Evolutionary conservation across 768 basidiomycete genomes (phyloP), one percentile per base, ranked within the genome.

Genomic region (Pleurotus sapidus): DNA sequence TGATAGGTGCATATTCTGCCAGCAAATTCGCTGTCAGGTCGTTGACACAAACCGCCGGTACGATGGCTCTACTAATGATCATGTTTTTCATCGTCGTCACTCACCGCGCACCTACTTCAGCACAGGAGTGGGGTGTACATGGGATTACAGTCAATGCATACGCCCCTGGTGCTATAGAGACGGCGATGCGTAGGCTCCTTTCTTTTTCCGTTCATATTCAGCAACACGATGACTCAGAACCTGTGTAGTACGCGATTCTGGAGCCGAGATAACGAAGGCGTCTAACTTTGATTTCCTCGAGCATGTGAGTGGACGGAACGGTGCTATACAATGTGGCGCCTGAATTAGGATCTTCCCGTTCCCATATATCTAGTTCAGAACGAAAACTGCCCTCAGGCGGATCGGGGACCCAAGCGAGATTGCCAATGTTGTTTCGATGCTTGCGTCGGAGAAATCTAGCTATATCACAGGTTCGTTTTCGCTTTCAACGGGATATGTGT

Each of bases 1-100:
- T 23, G 14, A n/a, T 56, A 1, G 61, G 64, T 20, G 64, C 57
- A 5, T 80, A 79, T 57, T 58, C 57, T 46, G 64, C 74, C 6
- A 71, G 74, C 8, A 80, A 80, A 46, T 78, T 74, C 34, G 75
- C 73, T 11, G 56, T 80, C 34, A 71, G 75, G 30, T 74, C 72
- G 1, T 53, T 80, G 17, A 79, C 75, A 4, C 78, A 78, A 56
- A 62, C 63, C 2, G 66, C 70, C 1, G 73, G 78, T 77, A 62
- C 46, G 57, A 43, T 55, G 15, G 42, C 24, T 40, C 8, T 23
- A 24, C 20, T 49, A 12, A 53, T 23, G 47, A 17, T 0, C 47
- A 17, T 1, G 42, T 57, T n/a, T 18, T 23, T 11, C 15, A 8
- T 8, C 23, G 23, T 23, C 39, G 3, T 39, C 30, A 61, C 9